phyloP scores from a whole-genome alignment of 148 eudicot species.

The Cornus suecica region DNA sequence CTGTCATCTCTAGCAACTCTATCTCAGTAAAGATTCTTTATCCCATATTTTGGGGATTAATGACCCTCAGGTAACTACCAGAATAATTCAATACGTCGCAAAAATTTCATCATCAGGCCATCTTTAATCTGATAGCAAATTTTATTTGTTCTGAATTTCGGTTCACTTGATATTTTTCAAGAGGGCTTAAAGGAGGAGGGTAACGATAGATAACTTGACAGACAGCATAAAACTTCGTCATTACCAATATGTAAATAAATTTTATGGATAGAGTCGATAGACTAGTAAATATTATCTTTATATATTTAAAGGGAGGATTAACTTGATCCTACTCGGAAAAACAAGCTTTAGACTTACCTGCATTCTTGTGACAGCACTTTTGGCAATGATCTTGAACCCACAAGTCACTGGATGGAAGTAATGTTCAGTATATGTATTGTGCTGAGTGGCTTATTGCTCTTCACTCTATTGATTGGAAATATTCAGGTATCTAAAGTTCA shows the following conservation, averaged over 20 bases:
- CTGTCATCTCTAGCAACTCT: slow-evolving; percentile 72
- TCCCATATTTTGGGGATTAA: slow-evolving; percentile 89
- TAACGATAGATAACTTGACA: no score
- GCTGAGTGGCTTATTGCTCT: slow-evolving; percentile 48
- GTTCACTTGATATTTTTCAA: no score
- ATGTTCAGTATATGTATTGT: slow-evolving; percentile 43
- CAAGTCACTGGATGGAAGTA: slow-evolving; percentile 56
- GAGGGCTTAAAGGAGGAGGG: no score
- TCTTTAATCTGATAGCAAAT: no score
- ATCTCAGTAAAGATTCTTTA: slow-evolving; percentile 69
- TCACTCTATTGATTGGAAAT: slow-evolving; percentile 55
- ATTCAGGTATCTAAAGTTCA: slow-evolving; percentile 39
- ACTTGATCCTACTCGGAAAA: no score
- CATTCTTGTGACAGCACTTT: slow-evolving; percentile 32
- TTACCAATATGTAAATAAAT: no score
- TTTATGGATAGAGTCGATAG: no score
- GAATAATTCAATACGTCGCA: background rate
- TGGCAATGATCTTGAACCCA: slow-evolving; percentile 56
- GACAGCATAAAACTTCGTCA: no score
- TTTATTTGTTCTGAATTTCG: no score
- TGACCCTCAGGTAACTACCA: slow-evolving; percentile 61
- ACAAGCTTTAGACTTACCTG: background rate
- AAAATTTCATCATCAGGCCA: no score
- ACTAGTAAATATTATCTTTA: no score
- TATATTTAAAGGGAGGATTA: no score